phyloP scores from a whole-genome alignment of 1,284 basidiomycete genomes.

The Cystobasidium pallidum region DNA sequence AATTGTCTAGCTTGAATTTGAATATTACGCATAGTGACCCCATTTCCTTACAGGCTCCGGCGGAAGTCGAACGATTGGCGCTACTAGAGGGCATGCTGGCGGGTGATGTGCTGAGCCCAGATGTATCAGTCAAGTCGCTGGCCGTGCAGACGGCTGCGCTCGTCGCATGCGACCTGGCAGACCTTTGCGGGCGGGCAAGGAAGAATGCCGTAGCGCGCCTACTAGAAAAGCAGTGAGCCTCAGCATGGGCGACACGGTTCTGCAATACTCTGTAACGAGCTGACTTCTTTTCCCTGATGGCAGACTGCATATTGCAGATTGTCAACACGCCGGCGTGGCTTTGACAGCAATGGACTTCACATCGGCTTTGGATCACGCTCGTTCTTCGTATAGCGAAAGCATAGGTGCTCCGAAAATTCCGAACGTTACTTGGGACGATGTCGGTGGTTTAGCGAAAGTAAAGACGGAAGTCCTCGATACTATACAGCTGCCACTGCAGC shows the following conservation, averaged over 20 bases:
- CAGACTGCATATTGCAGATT: slow-evolving; percentile 24
- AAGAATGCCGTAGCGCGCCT: slow-evolving; percentile 66
- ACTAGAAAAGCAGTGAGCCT: neutral
- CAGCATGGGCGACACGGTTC: neutral
- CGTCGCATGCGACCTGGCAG: slow-evolving; percentile 77
- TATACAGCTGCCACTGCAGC: slow-evolving; percentile 90
- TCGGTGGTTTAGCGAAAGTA: slow-evolving; percentile 85
- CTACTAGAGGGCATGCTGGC: slow-evolving; percentile 66
- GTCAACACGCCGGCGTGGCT: slow-evolving; percentile 47
- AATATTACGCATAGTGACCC: slow-evolving; percentile 9
- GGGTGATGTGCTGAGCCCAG: slow-evolving; percentile 66
- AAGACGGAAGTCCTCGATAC: slow-evolving; percentile 96
- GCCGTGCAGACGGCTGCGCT: slow-evolving; percentile 92
- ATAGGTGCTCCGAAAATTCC: slow-evolving; percentile 98
- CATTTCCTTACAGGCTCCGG: slow-evolving; percentile 67
- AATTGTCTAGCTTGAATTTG: neutral
- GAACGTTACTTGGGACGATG: slow-evolving; percentile 95
- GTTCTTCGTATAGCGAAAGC: slow-evolving; percentile 81
- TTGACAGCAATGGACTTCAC: slow-evolving; percentile 49
- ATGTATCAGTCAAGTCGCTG: slow-evolving; percentile 72
- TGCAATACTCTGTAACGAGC: neutral
- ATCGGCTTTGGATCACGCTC: slow-evolving; percentile 71
- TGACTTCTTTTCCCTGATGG: neutral
- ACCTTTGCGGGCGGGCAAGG: slow-evolving; percentile 70
- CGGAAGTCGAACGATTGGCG: slow-evolving; percentile 70